Evolutionary conservation across 371 early-diverging fungal genomes (phyloP).

Genomic region (Blastocladiella emersonii): DNA sequence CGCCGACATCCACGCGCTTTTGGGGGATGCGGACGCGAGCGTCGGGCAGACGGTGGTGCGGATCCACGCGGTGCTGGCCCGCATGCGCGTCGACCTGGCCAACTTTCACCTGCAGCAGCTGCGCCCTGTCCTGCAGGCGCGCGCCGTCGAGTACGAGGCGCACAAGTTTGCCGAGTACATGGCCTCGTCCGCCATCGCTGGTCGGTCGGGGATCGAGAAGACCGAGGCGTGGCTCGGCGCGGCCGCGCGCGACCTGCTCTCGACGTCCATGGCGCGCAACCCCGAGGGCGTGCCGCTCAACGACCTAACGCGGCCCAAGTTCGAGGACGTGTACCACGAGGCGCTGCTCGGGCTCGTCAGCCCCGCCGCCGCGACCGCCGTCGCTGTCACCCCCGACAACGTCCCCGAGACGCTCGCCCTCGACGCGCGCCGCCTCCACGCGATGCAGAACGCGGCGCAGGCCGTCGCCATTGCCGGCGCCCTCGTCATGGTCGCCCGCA

Average conservation of each 20-base stretch:
- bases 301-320: conserved; percentile 18
- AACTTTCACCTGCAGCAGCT: conserved; percentile 47
- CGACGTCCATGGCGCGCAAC: conserved; percentile 36
- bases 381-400: conserved; percentile 4
- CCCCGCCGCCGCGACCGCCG: conserved; percentile 14
- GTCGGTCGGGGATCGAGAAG: no score
- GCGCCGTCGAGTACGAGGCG: conserved; percentile 56
- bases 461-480: conserved; percentile 48
- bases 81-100: conserved; percentile 58
- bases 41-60: background rate
- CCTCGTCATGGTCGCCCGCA: conserved; percentile 50
- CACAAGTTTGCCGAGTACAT: conserved; percentile 41
- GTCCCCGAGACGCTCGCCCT: conserved; percentile 56
- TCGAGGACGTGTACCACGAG: conserved; percentile 43
- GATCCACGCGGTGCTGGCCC: conserved; percentile 40
- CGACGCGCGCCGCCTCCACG: conserved; percentile 43
- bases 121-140: conserved; percentile 43
- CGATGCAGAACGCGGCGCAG: conserved; percentile 51
- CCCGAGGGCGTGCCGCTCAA: conserved; percentile 41
- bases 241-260: conserved; percentile 20
- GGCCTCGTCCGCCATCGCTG: conserved; percentile 18
- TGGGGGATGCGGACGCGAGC: background rate
- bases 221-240: conserved; percentile 42
- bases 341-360: conserved; percentile 42
- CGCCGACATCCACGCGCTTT: conserved; percentile 29